Evolutionary conservation across 2,329 filamentous ascomycete species (phyloP).

Genomic region (Cadophora malorum): DNA sequence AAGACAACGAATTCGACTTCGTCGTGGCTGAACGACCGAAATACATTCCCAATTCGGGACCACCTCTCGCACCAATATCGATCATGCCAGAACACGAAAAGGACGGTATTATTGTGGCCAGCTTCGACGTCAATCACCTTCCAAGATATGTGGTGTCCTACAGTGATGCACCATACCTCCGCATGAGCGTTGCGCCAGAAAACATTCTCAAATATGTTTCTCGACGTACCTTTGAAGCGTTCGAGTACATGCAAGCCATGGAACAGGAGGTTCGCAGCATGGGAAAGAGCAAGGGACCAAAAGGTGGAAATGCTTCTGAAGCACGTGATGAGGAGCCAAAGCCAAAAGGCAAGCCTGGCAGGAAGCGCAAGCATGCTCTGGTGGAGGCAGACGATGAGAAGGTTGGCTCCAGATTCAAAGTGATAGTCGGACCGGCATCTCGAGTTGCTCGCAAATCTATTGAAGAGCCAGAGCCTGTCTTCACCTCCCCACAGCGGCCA

Average conservation of each 20-base stretch:
- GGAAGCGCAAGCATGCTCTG: constrained; percentile 19
- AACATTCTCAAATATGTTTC: constrained; percentile 64
- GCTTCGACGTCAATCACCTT: constrained; percentile 53
- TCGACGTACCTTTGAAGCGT: constrained; percentile 60
- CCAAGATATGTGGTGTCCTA: constrained; percentile 41
- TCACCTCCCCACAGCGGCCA: constrained; percentile 32
- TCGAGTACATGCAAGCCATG: constrained; percentile 52
- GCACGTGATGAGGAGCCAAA: constrained; percentile 10
- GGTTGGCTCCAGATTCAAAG: neutral
- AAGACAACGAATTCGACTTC: constrained; percentile 39
- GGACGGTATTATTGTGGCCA: constrained; percentile 60
- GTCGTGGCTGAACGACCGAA: constrained; percentile 40
- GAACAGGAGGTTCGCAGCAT: constrained; percentile 16
- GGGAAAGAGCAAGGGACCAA: constrained; percentile 22
- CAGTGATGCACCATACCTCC: constrained; percentile 48
- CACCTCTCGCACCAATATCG: constrained; percentile 54
- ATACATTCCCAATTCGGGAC: constrained; percentile 56
- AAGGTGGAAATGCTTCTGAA: constrained; percentile 7
- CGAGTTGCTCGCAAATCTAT: neutral
- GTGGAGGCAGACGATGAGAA: constrained; percentile 5
- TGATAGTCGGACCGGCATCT: constrained; percentile 8
- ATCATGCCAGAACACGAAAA: constrained; percentile 55
- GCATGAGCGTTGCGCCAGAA: constrained; percentile 58
- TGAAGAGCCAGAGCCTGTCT: constrained; percentile 14
- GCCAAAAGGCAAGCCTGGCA: constrained; percentile 21